A percentile compares a stretch with the other conserved stretches of the same genome.
These are phyloP conservation scores for Cylindrodendrum hubeiense DNA, from an alignment of 2,329 filamentous ascomycete genomes.

Conservation along the genomic window DNA sequence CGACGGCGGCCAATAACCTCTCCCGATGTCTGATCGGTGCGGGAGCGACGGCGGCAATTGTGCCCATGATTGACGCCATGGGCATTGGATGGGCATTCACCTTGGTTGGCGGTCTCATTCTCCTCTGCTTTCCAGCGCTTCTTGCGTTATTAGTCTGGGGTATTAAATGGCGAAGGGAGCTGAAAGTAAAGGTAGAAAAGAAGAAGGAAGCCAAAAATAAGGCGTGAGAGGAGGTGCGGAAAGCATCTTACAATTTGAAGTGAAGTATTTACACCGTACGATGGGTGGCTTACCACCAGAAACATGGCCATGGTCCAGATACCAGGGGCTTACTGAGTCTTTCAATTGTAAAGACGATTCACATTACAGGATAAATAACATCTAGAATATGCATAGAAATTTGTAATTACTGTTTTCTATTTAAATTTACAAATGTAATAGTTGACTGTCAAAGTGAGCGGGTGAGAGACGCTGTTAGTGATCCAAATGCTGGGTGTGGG, in stretches of 20 bases:
- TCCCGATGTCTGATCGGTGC: constrained; percentile 68
- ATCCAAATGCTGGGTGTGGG: background rate
- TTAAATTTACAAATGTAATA: background rate
- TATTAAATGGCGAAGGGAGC: constrained; percentile 56
- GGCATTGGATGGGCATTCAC: constrained; percentile 66
- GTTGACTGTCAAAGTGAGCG: background rate
- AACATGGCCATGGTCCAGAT: too few species aligned
- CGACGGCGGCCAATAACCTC: constrained; percentile 69
- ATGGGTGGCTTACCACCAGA: too few species aligned
- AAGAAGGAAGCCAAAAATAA: constrained; percentile 29
- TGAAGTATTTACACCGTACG: background rate
- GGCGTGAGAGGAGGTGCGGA: background rate
- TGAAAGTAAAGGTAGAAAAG: constrained; percentile 43
- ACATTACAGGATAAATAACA: background rate
- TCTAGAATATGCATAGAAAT: too few species aligned
- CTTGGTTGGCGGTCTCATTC: constrained; percentile 57
- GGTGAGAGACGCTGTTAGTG: background rate
- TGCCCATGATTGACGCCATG: constrained; percentile 64
- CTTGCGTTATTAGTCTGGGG: constrained; percentile 57
- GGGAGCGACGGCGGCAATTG: constrained; percentile 62
- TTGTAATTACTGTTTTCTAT: too few species aligned
- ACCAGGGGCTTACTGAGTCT: background rate
- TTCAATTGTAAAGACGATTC: background rate
- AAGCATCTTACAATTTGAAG: background rate
- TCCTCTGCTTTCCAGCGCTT: constrained; percentile 55